Percentiles rank a stretch among this genome's conserved stretches.
Conservation (phyloP, 169 alveolate species). For the Babesia divergens region DNA sequence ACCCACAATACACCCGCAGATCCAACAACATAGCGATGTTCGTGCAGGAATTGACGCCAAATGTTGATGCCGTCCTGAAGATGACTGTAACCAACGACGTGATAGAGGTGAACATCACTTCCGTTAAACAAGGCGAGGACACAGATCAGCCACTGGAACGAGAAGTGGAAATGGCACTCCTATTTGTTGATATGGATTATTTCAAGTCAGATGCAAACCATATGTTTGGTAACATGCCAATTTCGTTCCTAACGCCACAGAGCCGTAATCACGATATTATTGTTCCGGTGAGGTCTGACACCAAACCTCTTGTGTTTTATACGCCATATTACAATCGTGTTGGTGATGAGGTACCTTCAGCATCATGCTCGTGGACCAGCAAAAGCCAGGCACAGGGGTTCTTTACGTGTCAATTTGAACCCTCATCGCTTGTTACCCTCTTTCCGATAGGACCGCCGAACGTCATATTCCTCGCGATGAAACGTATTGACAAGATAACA, state of each 20-base stretch:
- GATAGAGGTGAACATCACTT: neutral
- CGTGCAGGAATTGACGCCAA: neutral
- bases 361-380: neutral
- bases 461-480: constrained; percentile 1
- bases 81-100: neutral
- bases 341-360: neutral
- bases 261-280: neutral
- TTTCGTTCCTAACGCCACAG: neutral
- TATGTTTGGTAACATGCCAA: neutral
- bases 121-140: neutral
- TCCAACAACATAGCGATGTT: constrained; percentile 5
- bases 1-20: neutral
- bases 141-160: neutral
- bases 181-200: constrained; percentile 9
- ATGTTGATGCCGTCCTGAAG: neutral
- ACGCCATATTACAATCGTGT: neutral
- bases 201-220: neutral
- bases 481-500: neutral
- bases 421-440: neutral
- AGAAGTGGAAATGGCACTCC: neutral
- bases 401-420: constrained; percentile 3
- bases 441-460: neutral
- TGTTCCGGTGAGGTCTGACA: neutral
- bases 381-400: neutral
- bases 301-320: neutral